These are phyloP conservation scores for Chamaecyparis obtusa DNA, from an alignment of 75 land plant genomes.

Conservation along the genomic window DNA sequence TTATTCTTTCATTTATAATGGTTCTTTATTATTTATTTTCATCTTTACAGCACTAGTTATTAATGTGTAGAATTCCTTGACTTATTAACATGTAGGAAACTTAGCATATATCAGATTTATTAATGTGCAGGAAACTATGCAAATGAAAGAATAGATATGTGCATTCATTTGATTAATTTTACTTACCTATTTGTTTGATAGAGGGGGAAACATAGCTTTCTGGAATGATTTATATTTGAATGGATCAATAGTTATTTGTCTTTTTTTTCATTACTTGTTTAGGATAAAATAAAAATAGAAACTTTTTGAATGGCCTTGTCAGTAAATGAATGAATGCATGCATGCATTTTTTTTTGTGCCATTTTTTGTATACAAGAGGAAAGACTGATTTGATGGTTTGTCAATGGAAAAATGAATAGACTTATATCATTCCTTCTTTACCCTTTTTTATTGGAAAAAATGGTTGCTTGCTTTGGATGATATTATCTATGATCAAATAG, in stretches of 20 bases:
- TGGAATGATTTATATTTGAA: neutral
- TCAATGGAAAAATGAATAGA: neutral
- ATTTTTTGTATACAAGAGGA: neutral
- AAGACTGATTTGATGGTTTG: neutral
- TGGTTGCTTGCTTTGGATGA: neutral
- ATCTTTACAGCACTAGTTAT: too few species aligned
- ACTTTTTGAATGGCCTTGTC: neutral
- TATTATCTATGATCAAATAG: neutral
- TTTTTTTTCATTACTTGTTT: neutral
- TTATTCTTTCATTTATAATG: too few species aligned
- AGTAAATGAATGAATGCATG: neutral
- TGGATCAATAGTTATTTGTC: neutral
- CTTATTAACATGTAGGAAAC: too few species aligned
- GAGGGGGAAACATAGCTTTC: neutral
- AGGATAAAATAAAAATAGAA: neutral
- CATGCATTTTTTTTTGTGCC: neutral
- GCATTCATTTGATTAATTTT: neutral
- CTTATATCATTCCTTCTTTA: neutral
- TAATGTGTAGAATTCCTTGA: too few species aligned
- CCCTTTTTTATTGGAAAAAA: neutral
- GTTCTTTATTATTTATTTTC: too few species aligned
- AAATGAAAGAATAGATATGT: neutral
- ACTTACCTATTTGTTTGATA: neutral
- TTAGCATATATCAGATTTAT: too few species aligned
- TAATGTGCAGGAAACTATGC: too few species aligned